A percentile compares a stretch with the other conserved stretches of the same genome.
Evolutionary conservation across 1,139 yeast genomes (phyloP).

Genomic region (Yamadazyma diddensiae): DNA sequence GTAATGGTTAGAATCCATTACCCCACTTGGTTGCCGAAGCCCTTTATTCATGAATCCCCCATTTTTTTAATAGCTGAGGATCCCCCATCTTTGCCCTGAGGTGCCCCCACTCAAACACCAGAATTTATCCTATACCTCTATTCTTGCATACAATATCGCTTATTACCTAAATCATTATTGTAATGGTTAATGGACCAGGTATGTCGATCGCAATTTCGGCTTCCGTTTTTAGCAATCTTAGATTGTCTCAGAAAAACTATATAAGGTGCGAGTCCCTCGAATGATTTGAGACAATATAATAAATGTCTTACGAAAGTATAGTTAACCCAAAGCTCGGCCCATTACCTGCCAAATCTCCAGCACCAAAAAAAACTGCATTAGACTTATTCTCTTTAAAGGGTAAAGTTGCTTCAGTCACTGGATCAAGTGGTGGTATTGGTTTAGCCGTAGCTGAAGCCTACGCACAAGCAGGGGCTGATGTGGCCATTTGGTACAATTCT

Average conservation of each 20-base stretch:
- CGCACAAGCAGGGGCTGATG: slow-evolving; percentile 90
- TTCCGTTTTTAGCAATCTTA: slow-evolving; percentile 6
- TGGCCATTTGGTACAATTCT: slow-evolving; percentile 69
- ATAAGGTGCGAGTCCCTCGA: slow-evolving; percentile 5
- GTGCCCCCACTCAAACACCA: no score
- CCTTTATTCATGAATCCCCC: no score
- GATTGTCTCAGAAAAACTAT: slow-evolving; percentile 4
- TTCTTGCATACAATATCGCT: no score
- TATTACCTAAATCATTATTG: no score
- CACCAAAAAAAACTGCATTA: slow-evolving; percentile 29
- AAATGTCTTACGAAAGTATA: slow-evolving; percentile 16
- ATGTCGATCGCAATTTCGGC: no score
- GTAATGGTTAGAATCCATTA: no score
- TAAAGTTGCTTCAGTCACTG: slow-evolving; percentile 84
- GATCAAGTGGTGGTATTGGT: slow-evolving; percentile 86
- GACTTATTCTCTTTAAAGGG: slow-evolving; percentile 71
- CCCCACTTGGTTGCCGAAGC: no score
- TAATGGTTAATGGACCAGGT: no score
- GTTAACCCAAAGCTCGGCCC: slow-evolving; percentile 26
- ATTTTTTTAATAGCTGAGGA: no score
- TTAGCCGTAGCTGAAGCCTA: slow-evolving; percentile 79
- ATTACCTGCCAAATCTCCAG: slow-evolving; percentile 29
- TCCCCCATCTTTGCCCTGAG: no score
- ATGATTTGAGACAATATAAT: slow-evolving; percentile 1
- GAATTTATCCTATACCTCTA: no score